phyloP scores from a whole-genome alignment of 176 grass and related monocot genomes.

The Rhynchospora tenuis region DNA sequence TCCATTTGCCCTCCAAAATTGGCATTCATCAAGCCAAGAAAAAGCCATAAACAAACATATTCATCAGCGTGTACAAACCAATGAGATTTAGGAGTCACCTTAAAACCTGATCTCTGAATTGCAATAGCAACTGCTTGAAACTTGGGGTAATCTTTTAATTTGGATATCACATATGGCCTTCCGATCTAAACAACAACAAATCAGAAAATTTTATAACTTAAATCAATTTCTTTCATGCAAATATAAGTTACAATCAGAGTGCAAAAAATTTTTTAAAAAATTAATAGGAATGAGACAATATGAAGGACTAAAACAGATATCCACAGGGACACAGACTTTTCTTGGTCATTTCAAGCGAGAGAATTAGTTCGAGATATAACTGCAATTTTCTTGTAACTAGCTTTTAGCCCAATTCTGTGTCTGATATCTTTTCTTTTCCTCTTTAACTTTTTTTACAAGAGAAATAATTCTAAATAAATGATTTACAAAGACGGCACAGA shows the following conservation, averaged over 20 bases:
- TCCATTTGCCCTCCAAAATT: neutral
- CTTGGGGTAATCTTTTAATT: constrained; percentile 86
- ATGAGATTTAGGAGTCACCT: constrained; percentile 47
- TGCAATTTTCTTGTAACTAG: neutral
- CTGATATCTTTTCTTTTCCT: neutral
- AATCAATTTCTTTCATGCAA: constrained; percentile 11
- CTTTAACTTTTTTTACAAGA: neutral
- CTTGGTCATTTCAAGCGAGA: neutral
- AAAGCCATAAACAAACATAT: neutral
- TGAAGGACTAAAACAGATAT: neutral
- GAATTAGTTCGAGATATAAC: neutral
- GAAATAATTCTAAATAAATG: neutral
- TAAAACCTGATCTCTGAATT: constrained; percentile 96
- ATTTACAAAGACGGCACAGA: neutral
- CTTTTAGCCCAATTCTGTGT: neutral
- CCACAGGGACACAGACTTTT: neutral
- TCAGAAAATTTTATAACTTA: constrained; percentile 20
- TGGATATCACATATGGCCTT: constrained; percentile 91
- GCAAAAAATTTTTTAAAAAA: neutral
- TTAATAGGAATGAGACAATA: neutral
- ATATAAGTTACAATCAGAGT: neutral
- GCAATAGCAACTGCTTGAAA: constrained; percentile 99
- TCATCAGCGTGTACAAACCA: neutral
- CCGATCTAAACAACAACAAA: constrained; percentile 78
- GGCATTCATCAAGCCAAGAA: neutral